Evolutionary conservation across 1,139 yeast genomes (phyloP).

Genomic region (Hanseniaspora gamundiae): DNA sequence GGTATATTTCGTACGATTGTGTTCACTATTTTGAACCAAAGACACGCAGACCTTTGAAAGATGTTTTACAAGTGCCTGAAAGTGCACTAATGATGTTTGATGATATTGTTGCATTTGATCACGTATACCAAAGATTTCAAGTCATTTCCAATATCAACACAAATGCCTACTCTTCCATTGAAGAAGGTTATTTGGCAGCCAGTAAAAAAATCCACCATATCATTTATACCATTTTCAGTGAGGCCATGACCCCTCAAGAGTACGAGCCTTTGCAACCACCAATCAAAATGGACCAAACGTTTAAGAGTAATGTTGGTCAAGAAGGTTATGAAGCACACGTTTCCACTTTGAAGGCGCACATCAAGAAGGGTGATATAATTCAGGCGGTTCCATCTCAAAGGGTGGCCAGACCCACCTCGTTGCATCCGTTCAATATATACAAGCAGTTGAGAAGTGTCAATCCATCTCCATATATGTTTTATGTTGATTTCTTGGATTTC

Average conservation of each 20-base stretch:
- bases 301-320: conserved; percentile 83
- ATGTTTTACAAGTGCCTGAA: conserved; percentile 76
- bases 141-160: conserved; percentile 61
- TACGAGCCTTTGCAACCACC: conserved; percentile 60
- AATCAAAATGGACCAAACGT: conserved; percentile 49
- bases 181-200: conserved; percentile 45
- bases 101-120: conserved; percentile 81
- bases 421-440: conserved; percentile 93
- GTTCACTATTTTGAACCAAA: conserved; percentile 91
- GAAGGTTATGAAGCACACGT: conserved; percentile 86
- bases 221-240: conserved; percentile 34
- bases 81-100: conserved; percentile 87
- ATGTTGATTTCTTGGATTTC: conserved; percentile 81
- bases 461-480: conserved; percentile 93
- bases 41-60: conserved; percentile 61
- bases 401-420: conserved; percentile 84
- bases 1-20: conserved; percentile 92
- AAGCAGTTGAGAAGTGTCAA: conserved; percentile 89
- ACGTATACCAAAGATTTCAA: conserved; percentile 86
- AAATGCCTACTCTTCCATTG: conserved; percentile 31
- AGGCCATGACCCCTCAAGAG: conserved; percentile 29
- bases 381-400: conserved; percentile 98
- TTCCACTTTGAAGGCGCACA: conserved; percentile 59
- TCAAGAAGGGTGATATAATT: conserved; percentile 81
- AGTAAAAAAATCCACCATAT: conserved; percentile 43